Evolutionary conservation across 192 early-diverging fungal genomes (phyloP), one percentile per base, ranked within the genome.

Genomic region (Spizellomyces sp.): DNA sequence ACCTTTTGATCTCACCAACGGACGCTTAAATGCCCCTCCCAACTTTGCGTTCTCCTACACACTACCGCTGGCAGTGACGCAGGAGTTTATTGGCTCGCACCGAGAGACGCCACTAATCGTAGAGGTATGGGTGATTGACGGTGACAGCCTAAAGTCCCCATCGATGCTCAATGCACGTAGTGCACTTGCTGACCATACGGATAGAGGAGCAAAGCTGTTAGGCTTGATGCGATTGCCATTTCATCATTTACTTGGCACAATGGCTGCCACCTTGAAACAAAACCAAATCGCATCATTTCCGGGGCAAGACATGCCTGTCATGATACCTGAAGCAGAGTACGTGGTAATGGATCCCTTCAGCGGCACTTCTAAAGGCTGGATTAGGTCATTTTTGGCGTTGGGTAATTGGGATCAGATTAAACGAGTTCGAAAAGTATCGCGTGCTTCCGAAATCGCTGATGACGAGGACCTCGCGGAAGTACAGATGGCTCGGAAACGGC

Each of bases 241-340:
- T 46, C 48, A 54, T 41, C 73, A 75, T 22, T 17, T 75, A 15
- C 56, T 75, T 14, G 27, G n/a, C 59, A 15, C 42, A 61, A 41
- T 41, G 14, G 59, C 59, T 41, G n/a, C 54, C 54, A 56, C 54
- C 5, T 36, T 36, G 27, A 0, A 36, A 3, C 27, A 36, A 36
- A 36, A 36, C 27, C 27, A 36, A 36, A 4, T 0, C 50, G 50
- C 50, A n/a, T 54, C 50, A 54, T n/a, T n/a, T n/a, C 9, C 59
- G 15, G 59, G 59, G 36, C 15, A 61, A 14, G 4, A 42, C 7
- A 36, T 42, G 17, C 77, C 77, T 6, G 43, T 82, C 41, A 54
- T 79, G 70, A 27, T 83, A 10, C 81, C 81, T 8, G 78, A 78
- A 44, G 69, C 78, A 6, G 81, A 83, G 58, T 80, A 83, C 64